Percentiles rank a stretch among this genome's conserved stretches.
Evolutionary conservation across 2,329 filamentous ascomycete genomes (phyloP).

Genomic region (Graphiopsis chlorocephala): DNA sequence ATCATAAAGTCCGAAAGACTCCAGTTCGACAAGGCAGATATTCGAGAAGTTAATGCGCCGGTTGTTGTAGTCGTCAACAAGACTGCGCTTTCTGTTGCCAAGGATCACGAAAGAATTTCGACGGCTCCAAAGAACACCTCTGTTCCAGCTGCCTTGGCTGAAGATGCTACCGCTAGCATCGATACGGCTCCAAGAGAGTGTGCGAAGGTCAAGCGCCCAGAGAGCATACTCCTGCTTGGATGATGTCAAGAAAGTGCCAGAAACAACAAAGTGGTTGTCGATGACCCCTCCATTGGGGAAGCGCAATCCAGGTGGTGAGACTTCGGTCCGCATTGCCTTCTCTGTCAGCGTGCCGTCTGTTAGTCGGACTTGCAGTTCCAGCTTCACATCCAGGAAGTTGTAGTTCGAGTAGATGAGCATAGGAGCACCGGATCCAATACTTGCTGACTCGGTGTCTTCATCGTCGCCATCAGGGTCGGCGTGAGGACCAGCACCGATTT

Average conservation of each 20-base stretch:
- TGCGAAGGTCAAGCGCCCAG: constrained; percentile 88
- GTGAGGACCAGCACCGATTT: constrained; percentile 60
- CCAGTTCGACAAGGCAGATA: constrained; percentile 92
- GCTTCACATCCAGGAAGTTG: constrained; percentile 94
- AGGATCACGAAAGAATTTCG: constrained; percentile 94
- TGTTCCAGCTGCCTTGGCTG: constrained; percentile 96
- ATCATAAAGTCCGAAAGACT: constrained; percentile 95
- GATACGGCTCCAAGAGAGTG: constrained; percentile 89
- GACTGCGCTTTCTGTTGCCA: constrained; percentile 85
- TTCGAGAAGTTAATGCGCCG: constrained; percentile 96
- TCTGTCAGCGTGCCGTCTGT: constrained; percentile 82
- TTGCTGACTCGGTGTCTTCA: constrained; percentile 33
- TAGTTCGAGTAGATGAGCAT: constrained; percentile 99
- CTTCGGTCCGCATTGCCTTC: constrained; percentile 80
- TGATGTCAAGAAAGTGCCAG: constrained; percentile 93
- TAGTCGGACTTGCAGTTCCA: constrained; percentile 85
- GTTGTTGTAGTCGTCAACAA: constrained; percentile 98
- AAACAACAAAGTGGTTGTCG: constrained; percentile 94
- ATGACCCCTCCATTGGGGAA: constrained; percentile 96
- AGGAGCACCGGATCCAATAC: constrained; percentile 49
- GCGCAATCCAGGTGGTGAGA: constrained; percentile 85
- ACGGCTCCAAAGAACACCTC: constrained; percentile 87
- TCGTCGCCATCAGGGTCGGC: constrained; percentile 42
- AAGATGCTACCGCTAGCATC: constrained; percentile 94
- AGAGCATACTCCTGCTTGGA: constrained; percentile 98